These are phyloP conservation scores for Penicillium crystallinum DNA, from an alignment of 495 filamentous ascomycete genomes.

Conservation along the genomic window DNA sequence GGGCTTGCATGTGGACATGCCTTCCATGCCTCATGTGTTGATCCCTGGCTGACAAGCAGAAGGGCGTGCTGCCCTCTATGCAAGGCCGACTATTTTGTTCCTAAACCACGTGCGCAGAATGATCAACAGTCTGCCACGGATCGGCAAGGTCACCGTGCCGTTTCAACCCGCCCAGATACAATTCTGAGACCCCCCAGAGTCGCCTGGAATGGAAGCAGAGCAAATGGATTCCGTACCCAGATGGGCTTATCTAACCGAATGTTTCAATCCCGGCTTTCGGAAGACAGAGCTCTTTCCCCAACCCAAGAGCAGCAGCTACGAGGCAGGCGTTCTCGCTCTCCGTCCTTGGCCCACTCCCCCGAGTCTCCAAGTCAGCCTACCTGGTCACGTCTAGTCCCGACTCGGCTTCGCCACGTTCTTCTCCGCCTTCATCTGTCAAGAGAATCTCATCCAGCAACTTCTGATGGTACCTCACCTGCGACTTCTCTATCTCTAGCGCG, in stretches of 20 bases:
- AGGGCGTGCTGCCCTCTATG: slow-evolving; percentile 95
- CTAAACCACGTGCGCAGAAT: slow-evolving; percentile 60
- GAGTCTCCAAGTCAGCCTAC: not conserved
- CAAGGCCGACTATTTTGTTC: slow-evolving; percentile 93
- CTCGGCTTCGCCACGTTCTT: slow-evolving; percentile 13
- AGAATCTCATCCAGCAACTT: not conserved
- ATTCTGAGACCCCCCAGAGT: slow-evolving; percentile 17
- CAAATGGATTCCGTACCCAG: slow-evolving; percentile 10
- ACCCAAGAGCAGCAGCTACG: not conserved
- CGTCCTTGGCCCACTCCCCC: not conserved
- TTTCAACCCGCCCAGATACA: slow-evolving; percentile 7
- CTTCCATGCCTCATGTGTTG: slow-evolving; percentile 90
- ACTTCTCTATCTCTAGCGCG: not conserved
- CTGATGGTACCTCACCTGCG: not conserved
- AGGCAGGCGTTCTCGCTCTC: not conserved
- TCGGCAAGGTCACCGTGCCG: slow-evolving; percentile 14
- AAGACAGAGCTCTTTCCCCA: not conserved
- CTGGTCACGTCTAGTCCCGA: slow-evolving; percentile 19
- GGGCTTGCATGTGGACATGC: slow-evolving; percentile 92
- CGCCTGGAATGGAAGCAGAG: slow-evolving; percentile 9
- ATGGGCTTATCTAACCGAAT: slow-evolving; percentile 14
- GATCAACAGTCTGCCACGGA: slow-evolving; percentile 12
- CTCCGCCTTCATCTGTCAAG: not conserved
- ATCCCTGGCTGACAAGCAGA: slow-evolving; percentile 91
- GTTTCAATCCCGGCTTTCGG: slow-evolving; percentile 7